Evolutionary conservation across 2,329 filamentous ascomycete species (phyloP).

Genomic region (Aureobasidium musti): DNA sequence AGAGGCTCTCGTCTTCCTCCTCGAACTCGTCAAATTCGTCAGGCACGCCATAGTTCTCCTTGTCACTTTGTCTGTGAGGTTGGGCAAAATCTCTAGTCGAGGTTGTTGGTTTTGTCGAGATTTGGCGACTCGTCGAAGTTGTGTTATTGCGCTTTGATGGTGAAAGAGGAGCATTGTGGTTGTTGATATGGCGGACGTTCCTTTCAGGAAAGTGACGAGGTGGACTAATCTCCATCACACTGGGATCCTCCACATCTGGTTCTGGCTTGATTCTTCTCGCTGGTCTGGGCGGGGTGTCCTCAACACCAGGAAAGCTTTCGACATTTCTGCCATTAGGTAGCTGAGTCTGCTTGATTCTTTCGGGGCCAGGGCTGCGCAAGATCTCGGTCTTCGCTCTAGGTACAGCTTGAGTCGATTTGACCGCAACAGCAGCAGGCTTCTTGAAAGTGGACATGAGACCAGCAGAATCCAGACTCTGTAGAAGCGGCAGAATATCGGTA

Average conservation of each 20-base stretch:
- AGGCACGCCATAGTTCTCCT: slow-evolving; percentile 17
- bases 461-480: slow-evolving; percentile 17
- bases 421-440: slow-evolving; percentile 27
- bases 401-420: slow-evolving; percentile 38
- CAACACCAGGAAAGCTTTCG: slow-evolving; percentile 29
- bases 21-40: slow-evolving; percentile 35
- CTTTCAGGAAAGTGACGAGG: slow-evolving; percentile 9
- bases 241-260: slow-evolving; percentile 20
- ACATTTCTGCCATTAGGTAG: slow-evolving; percentile 14
- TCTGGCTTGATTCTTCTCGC: slow-evolving; percentile 12
- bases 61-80: background rate
- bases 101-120: slow-evolving; percentile 13
- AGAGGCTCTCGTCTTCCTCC: slow-evolving; percentile 39
- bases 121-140: background rate
- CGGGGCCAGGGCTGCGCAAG: slow-evolving; percentile 34
- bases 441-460: background rate
- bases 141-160: background rate
- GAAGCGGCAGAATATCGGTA: slow-evolving; percentile 23
- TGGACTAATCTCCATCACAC: slow-evolving; percentile 25
- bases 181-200: background rate
- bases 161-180: background rate
- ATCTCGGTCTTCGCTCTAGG: background rate
- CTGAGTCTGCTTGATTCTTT: slow-evolving; percentile 41
- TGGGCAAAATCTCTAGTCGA: slow-evolving; percentile 7
- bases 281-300: slow-evolving; percentile 32